A percentile compares a stretch with the other conserved stretches of the same genome.
Evolutionary conservation across 129 eudicot species (phyloP).

Genomic region (Rutidosis leptorrhynchoides): DNA sequence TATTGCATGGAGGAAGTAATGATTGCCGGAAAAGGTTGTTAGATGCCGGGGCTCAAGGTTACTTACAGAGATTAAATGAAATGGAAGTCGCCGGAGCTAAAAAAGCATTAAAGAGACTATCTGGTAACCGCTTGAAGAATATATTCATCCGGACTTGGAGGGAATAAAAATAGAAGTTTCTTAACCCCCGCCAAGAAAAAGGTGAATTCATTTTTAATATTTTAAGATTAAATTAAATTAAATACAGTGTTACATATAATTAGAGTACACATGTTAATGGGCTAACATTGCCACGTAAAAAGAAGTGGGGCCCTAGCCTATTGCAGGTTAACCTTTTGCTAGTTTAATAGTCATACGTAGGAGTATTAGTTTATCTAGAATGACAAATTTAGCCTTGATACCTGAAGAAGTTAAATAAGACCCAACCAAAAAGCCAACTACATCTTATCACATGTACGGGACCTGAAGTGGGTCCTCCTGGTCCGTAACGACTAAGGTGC

Average conservation of each 20-base stretch:
- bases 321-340: constrained; percentile 16
- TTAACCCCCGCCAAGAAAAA: constrained; percentile 50
- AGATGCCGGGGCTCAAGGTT: constrained; percentile 60
- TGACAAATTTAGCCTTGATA: constrained; percentile 30
- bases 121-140: constrained; percentile 63
- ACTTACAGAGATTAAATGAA: constrained; percentile 58
- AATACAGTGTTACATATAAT: too few relatives aligned
- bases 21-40: constrained; percentile 73
- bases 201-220: constrained; percentile 29
- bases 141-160: constrained; percentile 71
- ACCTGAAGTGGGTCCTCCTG: constrained; percentile 11
- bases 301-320: not conserved
- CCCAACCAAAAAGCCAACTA: constrained; percentile 29
- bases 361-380: not conserved
- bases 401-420: constrained; percentile 27
- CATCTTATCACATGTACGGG: constrained; percentile 35
- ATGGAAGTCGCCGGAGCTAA: constrained; percentile 79
- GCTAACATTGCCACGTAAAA: not conserved
- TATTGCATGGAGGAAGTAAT: constrained; percentile 72
- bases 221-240: not conserved
- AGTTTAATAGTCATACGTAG: not conserved
- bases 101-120: constrained; percentile 72
- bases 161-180: constrained; percentile 47
- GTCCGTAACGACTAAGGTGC: constrained; percentile 2
- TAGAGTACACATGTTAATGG: constrained; percentile 5